phyloP scores from a whole-genome alignment of 2,329 filamentous ascomycete genomes.

The Fusarium chuoi region DNA sequence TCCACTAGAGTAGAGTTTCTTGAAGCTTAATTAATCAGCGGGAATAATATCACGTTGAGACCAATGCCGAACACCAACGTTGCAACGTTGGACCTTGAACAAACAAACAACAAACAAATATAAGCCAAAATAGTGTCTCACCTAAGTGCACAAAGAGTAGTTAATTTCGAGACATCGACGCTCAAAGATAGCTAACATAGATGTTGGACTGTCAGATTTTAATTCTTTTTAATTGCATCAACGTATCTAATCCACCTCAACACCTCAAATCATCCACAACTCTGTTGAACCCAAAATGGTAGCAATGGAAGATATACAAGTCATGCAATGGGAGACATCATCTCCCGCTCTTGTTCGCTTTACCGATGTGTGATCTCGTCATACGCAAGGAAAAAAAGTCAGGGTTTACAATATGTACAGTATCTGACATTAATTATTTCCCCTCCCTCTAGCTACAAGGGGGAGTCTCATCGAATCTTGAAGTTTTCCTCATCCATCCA shows the following conservation, averaged over 20 bases:
- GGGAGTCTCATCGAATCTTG: constrained; percentile 27
- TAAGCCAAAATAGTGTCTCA: background rate
- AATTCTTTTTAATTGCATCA: background rate
- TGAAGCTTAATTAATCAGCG: background rate
- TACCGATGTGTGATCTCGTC: constrained; percentile 29
- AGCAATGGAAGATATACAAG: constrained; percentile 16
- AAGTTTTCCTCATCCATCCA: constrained; percentile 21
- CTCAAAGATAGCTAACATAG: background rate
- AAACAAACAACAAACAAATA: background rate
- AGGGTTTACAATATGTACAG: constrained; percentile 45
- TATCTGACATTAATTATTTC: constrained; percentile 46
- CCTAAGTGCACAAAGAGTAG: background rate
- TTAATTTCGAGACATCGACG: background rate
- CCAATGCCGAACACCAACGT: background rate
- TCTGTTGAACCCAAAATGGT: background rate
- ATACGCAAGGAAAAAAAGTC: constrained; percentile 34
- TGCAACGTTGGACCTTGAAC: background rate
- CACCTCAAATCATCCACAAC: constrained; percentile 19
- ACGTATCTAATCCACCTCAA: constrained; percentile 7
- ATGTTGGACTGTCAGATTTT: background rate
- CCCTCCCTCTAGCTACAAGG: constrained; percentile 14
- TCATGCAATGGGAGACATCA: constrained; percentile 13
- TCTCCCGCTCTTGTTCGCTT: constrained; percentile 26
- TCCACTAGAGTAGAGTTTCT: background rate
- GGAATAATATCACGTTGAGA: background rate